Conservation (phyloP, 768 basidiomycete genomes). For the Lentinula detonsa region DNA sequence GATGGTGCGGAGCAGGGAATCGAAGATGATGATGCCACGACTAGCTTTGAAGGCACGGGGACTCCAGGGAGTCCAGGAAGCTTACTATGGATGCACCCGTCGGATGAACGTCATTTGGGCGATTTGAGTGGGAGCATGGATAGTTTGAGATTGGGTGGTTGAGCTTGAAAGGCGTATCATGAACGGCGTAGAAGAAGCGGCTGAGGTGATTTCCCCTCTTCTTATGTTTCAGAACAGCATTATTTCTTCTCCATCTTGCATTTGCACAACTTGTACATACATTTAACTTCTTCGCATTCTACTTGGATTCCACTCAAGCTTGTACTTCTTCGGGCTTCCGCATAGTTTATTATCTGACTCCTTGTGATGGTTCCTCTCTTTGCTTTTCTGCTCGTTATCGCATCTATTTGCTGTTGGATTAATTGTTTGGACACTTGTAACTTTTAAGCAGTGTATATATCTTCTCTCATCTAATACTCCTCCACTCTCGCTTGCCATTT, state of each 20-base stretch:
- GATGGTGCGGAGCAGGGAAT: neutral
- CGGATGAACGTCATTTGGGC: neutral
- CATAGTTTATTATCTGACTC: neutral
- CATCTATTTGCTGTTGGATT: neutral
- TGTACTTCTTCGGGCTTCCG: neutral
- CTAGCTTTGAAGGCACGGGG: neutral
- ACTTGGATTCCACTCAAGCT: neutral
- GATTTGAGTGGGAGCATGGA: neutral
- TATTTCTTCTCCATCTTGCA: neutral
- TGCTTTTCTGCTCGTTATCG: neutral
- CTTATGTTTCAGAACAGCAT: neutral
- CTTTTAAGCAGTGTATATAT: neutral
- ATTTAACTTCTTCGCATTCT: neutral
- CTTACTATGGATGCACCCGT: slow-evolving; percentile 1
- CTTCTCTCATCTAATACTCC: neutral
- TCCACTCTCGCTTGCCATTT: neutral
- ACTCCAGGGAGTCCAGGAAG: slow-evolving; percentile 1
- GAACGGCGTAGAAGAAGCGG: too few species aligned
- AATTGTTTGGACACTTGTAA: neutral
- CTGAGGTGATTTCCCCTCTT: neutral
- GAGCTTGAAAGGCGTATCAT: neutral
- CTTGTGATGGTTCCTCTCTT: neutral
- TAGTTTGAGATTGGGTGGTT: neutral
- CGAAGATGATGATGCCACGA: neutral
- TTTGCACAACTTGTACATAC: neutral